Evolutionary conservation across 75 land plant species (phyloP), one percentile per base, ranked within the genome.

Genomic region (Larix kaempferi): DNA sequence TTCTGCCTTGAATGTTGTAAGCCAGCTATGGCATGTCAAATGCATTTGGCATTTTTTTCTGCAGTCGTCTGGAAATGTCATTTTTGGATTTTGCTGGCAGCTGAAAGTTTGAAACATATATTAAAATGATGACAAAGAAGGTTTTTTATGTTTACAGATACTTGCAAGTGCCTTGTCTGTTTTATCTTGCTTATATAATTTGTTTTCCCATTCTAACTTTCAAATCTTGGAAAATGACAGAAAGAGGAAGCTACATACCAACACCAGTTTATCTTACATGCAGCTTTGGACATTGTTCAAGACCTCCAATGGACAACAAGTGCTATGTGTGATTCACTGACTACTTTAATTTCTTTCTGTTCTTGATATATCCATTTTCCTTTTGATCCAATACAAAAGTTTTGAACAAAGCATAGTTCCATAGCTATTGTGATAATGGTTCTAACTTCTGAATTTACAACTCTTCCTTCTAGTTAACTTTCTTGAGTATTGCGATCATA

Each of bases 221-320:
- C 23, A 49, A 4, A 22, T 13, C 13, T 19, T 49, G 49, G 74
- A 14, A 29, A 57, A 59, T 73, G 66, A 78, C 87, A 96, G 97
- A 96, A 89, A 85, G 94, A 94, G 75, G 99, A 96, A 78, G 89
- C 98, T 63, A 88, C 88, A 21, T 95, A 96, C 19, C 93, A 92
- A 79, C 99, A 96, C 75, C 99, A 96, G 81, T 96, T 96, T 75
- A 90, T 96, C 54, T 72, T 94, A 65, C 99, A 96, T 84, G 99
- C 99, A 15, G 92, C 99, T 65, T 84, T 96, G 81, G 99, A 96
- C 84, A 90, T 96, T 76, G 98, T 96, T 74, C 93, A 96, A 74
- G 99, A 96, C 66, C 84, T 92, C 41, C 93, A 92, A 41, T 96
- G 99, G 99, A 96, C 94, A 4, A 94, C 96, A 12, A 92, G 94